phyloP scores from a whole-genome alignment of 805 yeast genomes.

The Cyberlindnera lachancei region DNA sequence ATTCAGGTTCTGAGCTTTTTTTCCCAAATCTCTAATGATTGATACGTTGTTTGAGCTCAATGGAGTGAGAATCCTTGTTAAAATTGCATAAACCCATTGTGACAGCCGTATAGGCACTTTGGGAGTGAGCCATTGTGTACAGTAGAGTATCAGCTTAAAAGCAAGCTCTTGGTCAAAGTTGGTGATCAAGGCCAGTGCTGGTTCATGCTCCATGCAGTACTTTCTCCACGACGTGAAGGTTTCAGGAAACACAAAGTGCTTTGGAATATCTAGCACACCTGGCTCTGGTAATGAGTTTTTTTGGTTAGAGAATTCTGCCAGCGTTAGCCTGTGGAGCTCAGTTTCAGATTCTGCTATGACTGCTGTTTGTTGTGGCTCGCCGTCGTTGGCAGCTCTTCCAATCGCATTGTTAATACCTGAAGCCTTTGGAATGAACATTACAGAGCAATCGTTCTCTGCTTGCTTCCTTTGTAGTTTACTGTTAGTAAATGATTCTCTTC shows the following conservation, averaged over 20 bases:
- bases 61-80: slow-evolving; percentile 12
- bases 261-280: slow-evolving; percentile 10
- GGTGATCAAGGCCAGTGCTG: slow-evolving; percentile 8
- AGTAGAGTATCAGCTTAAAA: slow-evolving; percentile 14
- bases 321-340: slow-evolving; percentile 1
- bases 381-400: background rate
- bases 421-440: slow-evolving; percentile 4
- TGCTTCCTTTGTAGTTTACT: slow-evolving; percentile 4
- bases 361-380: no score
- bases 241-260: slow-evolving; percentile 16
- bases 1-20: slow-evolving; percentile 10
- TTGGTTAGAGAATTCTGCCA: slow-evolving; percentile 6
- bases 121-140: slow-evolving; percentile 17
- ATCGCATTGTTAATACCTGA: no score
- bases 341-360: no score
- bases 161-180: slow-evolving; percentile 17
- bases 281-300: slow-evolving; percentile 7
- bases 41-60: slow-evolving; percentile 15
- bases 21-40: slow-evolving; percentile 14
- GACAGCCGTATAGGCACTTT: slow-evolving; percentile 9
- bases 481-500: slow-evolving; percentile 1
- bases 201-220: slow-evolving; percentile 12
- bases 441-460: slow-evolving; percentile 7
- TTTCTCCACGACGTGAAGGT: slow-evolving; percentile 21
- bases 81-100: slow-evolving; percentile 15